Conservation (phyloP, 371 early-diverging fungal genomes). For the Mucor sp. region DNA sequence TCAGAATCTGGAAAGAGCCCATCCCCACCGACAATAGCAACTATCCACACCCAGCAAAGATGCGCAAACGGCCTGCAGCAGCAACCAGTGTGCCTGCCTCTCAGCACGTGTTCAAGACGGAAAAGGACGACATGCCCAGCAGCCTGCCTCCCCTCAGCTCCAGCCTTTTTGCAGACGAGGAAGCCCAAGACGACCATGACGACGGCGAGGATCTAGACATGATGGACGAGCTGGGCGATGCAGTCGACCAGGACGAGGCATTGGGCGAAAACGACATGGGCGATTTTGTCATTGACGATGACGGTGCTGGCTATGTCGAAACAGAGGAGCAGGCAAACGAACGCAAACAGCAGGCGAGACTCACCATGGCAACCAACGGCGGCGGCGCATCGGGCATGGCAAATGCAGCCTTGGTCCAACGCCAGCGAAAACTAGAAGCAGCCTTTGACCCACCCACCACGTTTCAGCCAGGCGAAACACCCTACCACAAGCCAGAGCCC, state of each 20-base stretch:
- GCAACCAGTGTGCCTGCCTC: not conserved
- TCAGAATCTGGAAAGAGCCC: slow-evolving; percentile 50
- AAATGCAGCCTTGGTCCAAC: not conserved
- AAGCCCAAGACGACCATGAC: not conserved
- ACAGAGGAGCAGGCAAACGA: not conserved
- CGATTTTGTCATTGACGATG: slow-evolving; percentile 33
- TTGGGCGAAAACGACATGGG: not conserved
- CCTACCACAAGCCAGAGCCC: slow-evolving; percentile 27
- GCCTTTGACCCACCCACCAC: slow-evolving; percentile 33
- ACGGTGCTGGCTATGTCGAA: slow-evolving; percentile 56
- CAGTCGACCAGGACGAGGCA: slow-evolving; percentile 6
- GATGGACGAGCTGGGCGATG: not conserved
- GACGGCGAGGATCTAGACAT: not conserved
- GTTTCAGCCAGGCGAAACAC: slow-evolving; percentile 66
- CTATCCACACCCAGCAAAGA: slow-evolving; percentile 22
- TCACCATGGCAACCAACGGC: not conserved
- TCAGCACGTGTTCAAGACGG: not conserved
- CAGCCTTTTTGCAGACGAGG: slow-evolving; percentile 3
- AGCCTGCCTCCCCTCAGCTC: not conserved
- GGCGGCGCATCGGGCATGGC: not conserved
- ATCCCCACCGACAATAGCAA: slow-evolving; percentile 43
- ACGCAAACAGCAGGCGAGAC: not conserved
- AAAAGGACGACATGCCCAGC: not conserved
- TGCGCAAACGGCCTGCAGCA: not conserved
- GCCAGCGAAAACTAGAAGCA: slow-evolving; percentile 7